Evolutionary conservation across 2,329 filamentous ascomycete genomes (phyloP).

Genomic region (Cordyceps fumosorosea): DNA sequence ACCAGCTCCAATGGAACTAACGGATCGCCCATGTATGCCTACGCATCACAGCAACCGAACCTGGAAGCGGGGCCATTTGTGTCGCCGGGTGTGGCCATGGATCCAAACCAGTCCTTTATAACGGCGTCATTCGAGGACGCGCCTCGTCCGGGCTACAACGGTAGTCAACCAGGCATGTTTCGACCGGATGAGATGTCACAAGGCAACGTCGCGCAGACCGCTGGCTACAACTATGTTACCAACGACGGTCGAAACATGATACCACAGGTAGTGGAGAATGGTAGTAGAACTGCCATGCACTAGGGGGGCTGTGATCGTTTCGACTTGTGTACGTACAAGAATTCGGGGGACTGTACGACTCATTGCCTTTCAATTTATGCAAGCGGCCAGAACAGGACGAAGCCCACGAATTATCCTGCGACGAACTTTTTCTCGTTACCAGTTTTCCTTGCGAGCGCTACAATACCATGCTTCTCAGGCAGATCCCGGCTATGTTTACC

Average conservation of each 20-base stretch:
- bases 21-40: slow-evolving; percentile 39
- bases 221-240: slow-evolving; percentile 30
- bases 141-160: slow-evolving; percentile 27
- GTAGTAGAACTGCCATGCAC: slow-evolving; percentile 24
- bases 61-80: slow-evolving; percentile 26
- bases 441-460: not conserved
- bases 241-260: slow-evolving; percentile 26
- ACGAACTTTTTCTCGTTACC: not conserved
- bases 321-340: not conserved
- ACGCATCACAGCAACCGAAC: slow-evolving; percentile 32
- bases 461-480: not conserved
- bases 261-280: slow-evolving; percentile 24
- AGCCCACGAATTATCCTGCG: not conserved
- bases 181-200: slow-evolving; percentile 25
- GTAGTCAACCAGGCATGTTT: slow-evolving; percentile 26
- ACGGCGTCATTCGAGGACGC: slow-evolving; percentile 28
- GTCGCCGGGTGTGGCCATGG: slow-evolving; percentile 25
- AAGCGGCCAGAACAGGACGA: not conserved
- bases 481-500: not conserved
- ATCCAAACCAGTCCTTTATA: slow-evolving; percentile 28
- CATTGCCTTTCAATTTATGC: not conserved
- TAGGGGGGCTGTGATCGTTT: not conserved
- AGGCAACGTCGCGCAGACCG: slow-evolving; percentile 23
- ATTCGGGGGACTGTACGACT: not conserved
- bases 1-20: slow-evolving; percentile 34